Percentiles rank a stretch among this genome's conserved stretches.
These are phyloP conservation scores for Hyphodiscus sp. DNA, from an alignment of 2,329 filamentous ascomycete genomes.

Conservation along the genomic window DNA sequence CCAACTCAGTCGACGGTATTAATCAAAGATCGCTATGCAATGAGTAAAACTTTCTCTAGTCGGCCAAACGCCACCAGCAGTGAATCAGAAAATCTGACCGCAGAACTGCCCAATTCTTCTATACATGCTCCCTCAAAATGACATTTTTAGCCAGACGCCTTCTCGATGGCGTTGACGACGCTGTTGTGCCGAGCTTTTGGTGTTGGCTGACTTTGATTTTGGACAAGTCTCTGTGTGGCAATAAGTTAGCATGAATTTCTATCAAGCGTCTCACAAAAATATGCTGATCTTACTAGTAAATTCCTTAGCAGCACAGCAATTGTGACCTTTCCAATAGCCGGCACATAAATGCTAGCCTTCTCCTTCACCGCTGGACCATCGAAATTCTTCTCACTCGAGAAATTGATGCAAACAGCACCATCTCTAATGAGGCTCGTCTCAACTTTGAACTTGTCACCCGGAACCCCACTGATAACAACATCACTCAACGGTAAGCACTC, in stretches of 20 bases:
- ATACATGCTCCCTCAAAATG: no score
- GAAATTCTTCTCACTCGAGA: constrained; percentile 94
- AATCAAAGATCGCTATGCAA: no score
- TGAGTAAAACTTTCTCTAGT: no score
- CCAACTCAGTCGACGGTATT: no score
- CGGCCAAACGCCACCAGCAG: no score
- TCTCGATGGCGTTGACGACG: background rate
- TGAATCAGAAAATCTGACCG: no score
- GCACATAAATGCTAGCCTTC: constrained; percentile 94
- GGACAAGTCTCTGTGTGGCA: background rate
- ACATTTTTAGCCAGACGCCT: background rate
- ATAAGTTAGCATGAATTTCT: background rate
- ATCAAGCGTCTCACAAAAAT: background rate
- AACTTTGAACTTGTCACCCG: constrained; percentile 82
- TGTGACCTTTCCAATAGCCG: constrained; percentile 95
- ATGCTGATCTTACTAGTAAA: constrained; percentile 44
- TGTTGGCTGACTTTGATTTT: background rate
- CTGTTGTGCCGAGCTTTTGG: background rate
- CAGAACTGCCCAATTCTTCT: no score
- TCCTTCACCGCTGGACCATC: constrained; percentile 79
- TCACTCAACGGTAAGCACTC: constrained; percentile 83
- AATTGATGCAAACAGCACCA: constrained; percentile 97
- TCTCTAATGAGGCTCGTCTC: constrained; percentile 76
- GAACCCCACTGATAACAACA: constrained; percentile 91
- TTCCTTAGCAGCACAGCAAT: constrained; percentile 89